Conservation (phyloP, 441 rosid genomes). For the Flueggea neowawraea region DNA sequence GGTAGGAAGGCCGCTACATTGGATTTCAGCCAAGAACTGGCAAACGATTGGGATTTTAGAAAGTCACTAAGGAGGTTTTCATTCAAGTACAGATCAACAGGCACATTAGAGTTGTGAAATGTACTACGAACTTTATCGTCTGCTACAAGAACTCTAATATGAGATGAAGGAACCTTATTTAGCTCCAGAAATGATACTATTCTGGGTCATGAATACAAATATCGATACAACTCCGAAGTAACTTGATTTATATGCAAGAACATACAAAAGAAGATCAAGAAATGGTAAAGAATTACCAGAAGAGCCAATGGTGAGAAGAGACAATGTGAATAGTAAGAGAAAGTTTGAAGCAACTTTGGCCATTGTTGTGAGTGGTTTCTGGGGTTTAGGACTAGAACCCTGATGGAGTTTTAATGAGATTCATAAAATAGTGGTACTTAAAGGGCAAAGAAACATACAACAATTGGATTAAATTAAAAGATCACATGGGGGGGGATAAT, state of each 20-base stretch:
- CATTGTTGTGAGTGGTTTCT: slow-evolving; percentile 34
- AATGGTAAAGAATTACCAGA: slow-evolving; percentile 37
- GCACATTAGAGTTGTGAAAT: slow-evolving; percentile 15
- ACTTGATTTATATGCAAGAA: background rate
- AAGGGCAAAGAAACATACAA: slow-evolving; percentile 18
- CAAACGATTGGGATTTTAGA: slow-evolving; percentile 24
- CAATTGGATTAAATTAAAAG: background rate
- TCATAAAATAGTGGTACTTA: slow-evolving; percentile 17
- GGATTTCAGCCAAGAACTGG: slow-evolving; percentile 36
- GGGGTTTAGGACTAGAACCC: slow-evolving; percentile 26
- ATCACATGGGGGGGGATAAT: slow-evolving; percentile 3
- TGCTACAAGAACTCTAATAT: slow-evolving; percentile 20
- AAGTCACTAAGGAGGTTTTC: slow-evolving; percentile 22
- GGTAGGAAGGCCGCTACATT: slow-evolving; percentile 18
- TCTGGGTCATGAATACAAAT: background rate
- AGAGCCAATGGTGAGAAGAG: slow-evolving; percentile 40
- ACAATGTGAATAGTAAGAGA: slow-evolving; percentile 43
- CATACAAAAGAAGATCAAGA: background rate
- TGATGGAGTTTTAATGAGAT: slow-evolving; percentile 18
- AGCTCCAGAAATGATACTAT: slow-evolving; percentile 23
- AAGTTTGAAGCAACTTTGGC: slow-evolving; percentile 25
- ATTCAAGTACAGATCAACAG: slow-evolving; percentile 35
- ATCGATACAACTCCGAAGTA: background rate
- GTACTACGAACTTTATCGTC: slow-evolving; percentile 19
- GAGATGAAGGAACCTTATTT: slow-evolving; percentile 25